Base-by-base conservation (phyloP, 2,329 filamentous ascomycete species). In the Dothideomycetes sp. region DNA sequence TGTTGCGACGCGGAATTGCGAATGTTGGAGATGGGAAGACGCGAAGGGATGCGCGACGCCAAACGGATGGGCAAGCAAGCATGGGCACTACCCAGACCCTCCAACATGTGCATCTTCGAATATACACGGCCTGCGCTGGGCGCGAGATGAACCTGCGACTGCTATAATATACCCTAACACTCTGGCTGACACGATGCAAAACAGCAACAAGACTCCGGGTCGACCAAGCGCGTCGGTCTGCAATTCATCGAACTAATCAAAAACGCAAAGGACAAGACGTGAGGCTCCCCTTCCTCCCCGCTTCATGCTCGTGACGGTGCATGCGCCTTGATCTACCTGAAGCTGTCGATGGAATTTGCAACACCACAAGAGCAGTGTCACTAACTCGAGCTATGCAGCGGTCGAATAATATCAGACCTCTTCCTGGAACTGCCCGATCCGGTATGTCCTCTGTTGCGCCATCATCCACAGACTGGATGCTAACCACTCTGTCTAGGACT, bases 241-340 rank as follows among this genome's bases (percentile, higher is more conserved):
- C 74, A 72, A 48, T 83, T 93, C 53, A 65, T 93, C 33, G 77
- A 84, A 39, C 78, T 80, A 54, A 75, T 94, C 54, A 79, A 79
- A 51, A 72, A 75, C 47, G 85, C 84, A 16, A 76, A 77, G 46
- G 86, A 93, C 60, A 93, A 93, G 65, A 84, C 73, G 84, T 89
- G 70, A 53, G 74, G 67, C 35, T 5, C 33, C 34, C 8, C 24
- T n/a, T n/a, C n/a, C n/a, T n/a, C n/a, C n/a, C n/a, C n/a, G n/a
- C n/a, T n/a, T n/a, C n/a, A n/a, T n/a, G n/a, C n/a, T n/a, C n/a
- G n/a, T n/a, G n/a, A n/a, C n/a, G n/a, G n/a, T n/a, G n/a, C n/a
- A n/a, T n/a, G n/a, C n/a, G n/a, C n/a, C n/a, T n/a, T n/a, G n/a
- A n/a, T n/a, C n/a, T n/a, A n/a, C n/a, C n/a, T n/a, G n/a, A n/a